phyloP scores from a whole-genome alignment of 768 basidiomycete species.

The Suillus discolor region DNA sequence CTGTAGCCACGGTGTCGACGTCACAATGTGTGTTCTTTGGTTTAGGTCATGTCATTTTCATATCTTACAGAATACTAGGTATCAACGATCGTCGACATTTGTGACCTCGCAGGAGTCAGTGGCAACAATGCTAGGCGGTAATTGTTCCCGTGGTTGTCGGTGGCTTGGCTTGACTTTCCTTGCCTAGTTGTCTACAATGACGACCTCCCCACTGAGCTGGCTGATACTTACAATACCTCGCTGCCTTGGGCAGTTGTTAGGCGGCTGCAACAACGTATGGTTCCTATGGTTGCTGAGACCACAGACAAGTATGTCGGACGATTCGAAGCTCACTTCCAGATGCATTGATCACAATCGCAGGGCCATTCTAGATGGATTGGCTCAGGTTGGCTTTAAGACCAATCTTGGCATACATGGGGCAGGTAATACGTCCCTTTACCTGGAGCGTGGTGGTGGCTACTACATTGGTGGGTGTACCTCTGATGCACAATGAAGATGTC shows the following conservation, averaged over 20 bases:
- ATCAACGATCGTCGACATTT: constrained; percentile 28
- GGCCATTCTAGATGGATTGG: constrained; percentile 39
- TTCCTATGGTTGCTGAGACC: constrained; percentile 23
- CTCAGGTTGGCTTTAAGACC: constrained; percentile 39
- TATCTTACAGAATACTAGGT: constrained; percentile 16
- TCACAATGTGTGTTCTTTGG: constrained; percentile 25
- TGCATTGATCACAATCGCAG: constrained; percentile 19
- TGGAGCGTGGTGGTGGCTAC: constrained; percentile 40
- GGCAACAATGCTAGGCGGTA: constrained; percentile 16
- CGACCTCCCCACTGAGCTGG: constrained; percentile 23
- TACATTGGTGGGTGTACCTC: constrained; percentile 36
- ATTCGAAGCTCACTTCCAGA: background rate
- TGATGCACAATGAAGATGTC: background rate
- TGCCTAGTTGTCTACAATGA: constrained; percentile 23
- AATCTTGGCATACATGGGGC: constrained; percentile 36
- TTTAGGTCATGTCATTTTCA: background rate
- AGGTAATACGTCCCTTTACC: constrained; percentile 33
- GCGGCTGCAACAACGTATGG: constrained; percentile 23
- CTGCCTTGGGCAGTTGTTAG: constrained; percentile 20
- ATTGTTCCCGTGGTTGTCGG: background rate
- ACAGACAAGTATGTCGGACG: constrained; percentile 25
- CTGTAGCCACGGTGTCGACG: constrained; percentile 29
- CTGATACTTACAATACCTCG: constrained; percentile 19
- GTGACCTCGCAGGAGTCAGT: constrained; percentile 19
- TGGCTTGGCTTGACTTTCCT: background rate